Base-by-base conservation (phyloP, 306 rosid genomes). In the Lathyrus aphaca region DNA sequence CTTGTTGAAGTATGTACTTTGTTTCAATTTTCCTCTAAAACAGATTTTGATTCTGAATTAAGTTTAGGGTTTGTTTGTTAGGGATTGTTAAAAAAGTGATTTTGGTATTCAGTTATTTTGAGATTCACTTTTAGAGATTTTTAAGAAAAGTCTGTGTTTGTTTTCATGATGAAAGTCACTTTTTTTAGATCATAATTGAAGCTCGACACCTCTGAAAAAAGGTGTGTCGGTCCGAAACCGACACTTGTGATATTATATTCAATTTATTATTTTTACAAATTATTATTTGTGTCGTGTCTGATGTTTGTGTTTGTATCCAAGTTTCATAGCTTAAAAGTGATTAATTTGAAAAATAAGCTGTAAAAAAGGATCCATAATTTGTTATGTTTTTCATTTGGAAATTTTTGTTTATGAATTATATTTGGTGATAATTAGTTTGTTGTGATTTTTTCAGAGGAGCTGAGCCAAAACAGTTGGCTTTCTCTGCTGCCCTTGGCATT, bases 401-500 rank as follows among this genome's bases (percentile, higher is more conserved):
- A 8, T 66, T 5, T 56, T 74, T 69, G 49, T 55, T 37, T 53
- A 30, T 51, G 12, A 25, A 32, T 56, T 48, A 18, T 66, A 39
- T 51, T 30, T 37, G 15, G 6, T 25, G 55, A 43, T 3, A n/a
- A 18, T 7, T 43, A 5, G 5, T 43, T 12, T 43, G 2, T 13
- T 13, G 1, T 35, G 10, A 7, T 66, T 62, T 16, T 66, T 72
- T 59, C 78, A 94, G 98, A 83, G 98, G 97, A 60, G 91, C 97
- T 19, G 97, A 94, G 70, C 98, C 98, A 8, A 82, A 73, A 8
- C 89, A 83, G 63, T 66, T 92, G 86, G 96, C 98, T 14, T 92
- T 89, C 76, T 92, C 98, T 68, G 88, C 92, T n/a, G 91, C 98
- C 43, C 81, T 89, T 30, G 98, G 98, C 67, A 73, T 83, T 79